These are phyloP conservation scores for Beauveria caledonica DNA, from an alignment of 2,329 filamentous ascomycete species.

Conservation along the genomic window DNA sequence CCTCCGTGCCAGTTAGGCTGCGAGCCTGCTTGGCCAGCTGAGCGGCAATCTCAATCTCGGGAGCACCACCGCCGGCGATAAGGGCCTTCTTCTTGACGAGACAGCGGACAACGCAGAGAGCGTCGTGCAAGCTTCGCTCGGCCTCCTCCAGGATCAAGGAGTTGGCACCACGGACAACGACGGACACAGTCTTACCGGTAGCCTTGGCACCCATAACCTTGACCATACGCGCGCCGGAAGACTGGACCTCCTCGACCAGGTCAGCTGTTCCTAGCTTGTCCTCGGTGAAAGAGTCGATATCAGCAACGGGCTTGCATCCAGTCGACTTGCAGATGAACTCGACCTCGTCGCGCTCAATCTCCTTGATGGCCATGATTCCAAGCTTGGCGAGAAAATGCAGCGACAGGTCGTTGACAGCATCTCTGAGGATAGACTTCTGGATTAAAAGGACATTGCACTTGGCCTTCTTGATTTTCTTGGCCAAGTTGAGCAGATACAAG, in stretches of 20 bases:
- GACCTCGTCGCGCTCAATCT: slow-evolving; percentile 96
- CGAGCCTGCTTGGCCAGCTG: slow-evolving; percentile 75
- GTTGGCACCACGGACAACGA: slow-evolving; percentile 93
- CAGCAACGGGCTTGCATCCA: slow-evolving; percentile 96
- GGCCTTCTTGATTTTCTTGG: slow-evolving; percentile 99
- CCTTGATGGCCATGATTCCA: slow-evolving; percentile 91
- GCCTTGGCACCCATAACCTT: slow-evolving; percentile 89
- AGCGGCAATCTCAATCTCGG: slow-evolving; percentile 92
- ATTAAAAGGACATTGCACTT: slow-evolving; percentile 99
- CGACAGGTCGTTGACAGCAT: slow-evolving; percentile 95
- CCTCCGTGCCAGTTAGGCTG: slow-evolving; percentile 80
- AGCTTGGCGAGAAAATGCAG: slow-evolving; percentile 97
- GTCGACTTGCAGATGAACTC: slow-evolving; percentile 99
- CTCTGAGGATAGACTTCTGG: slow-evolving; percentile 95
- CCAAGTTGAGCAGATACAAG: slow-evolving; percentile 94
- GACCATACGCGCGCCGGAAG: slow-evolving; percentile 82
- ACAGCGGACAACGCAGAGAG: slow-evolving; percentile 93
- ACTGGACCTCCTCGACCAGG: slow-evolving; percentile 84
- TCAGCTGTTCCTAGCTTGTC: slow-evolving; percentile 95
- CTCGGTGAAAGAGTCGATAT: slow-evolving; percentile 96
- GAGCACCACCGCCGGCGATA: slow-evolving; percentile 91
- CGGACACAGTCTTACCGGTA: slow-evolving; percentile 80
- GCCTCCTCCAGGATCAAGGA: slow-evolving; percentile 91
- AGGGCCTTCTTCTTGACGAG: slow-evolving; percentile 99
- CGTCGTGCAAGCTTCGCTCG: slow-evolving; percentile 92